A percentile compares a stretch with the other conserved stretches of the same genome.
Evolutionary conservation across 495 filamentous ascomycete species (phyloP).

Genomic region (Penicillium robsamsonii): DNA sequence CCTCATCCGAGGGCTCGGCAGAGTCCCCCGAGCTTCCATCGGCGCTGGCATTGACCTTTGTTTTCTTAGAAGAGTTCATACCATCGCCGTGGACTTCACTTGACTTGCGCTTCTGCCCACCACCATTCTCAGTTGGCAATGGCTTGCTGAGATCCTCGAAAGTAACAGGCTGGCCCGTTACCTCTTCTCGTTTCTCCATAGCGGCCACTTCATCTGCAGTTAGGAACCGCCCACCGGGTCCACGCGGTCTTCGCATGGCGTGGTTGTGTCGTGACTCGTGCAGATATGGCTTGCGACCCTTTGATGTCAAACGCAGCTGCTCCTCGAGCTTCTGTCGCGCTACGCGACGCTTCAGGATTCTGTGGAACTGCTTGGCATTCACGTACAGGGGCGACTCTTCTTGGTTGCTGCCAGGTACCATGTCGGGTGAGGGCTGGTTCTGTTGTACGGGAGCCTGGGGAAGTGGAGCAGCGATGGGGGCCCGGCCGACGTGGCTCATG

Average conservation of each 20-base stretch:
- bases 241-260: slow-evolving; percentile 92
- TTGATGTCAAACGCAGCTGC: slow-evolving; percentile 82
- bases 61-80: slow-evolving; percentile 43
- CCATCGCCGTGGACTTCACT: slow-evolving; percentile 46
- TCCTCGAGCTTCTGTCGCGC: slow-evolving; percentile 93
- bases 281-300: slow-evolving; percentile 94
- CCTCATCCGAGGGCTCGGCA: slow-evolving; percentile 48
- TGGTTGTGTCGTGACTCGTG: slow-evolving; percentile 99
- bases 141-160: slow-evolving; percentile 34
- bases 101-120: slow-evolving; percentile 52
- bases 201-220: slow-evolving; percentile 96
- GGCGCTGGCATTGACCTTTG: slow-evolving; percentile 46
- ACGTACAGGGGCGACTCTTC: slow-evolving; percentile 97
- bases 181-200: slow-evolving; percentile 62
- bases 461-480: slow-evolving; percentile 46
- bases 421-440: slow-evolving; percentile 79
- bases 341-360: slow-evolving; percentile 90
- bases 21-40: slow-evolving; percentile 53
- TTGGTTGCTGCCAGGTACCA: slow-evolving; percentile 62
- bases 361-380: slow-evolving; percentile 98
- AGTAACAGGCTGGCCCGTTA: slow-evolving; percentile 27
- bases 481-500: slow-evolving; percentile 49
- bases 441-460: slow-evolving; percentile 54
- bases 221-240: slow-evolving; percentile 94
- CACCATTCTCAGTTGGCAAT: slow-evolving; percentile 27